These are phyloP conservation scores for Chaetomium sp. DNA, from an alignment of 2,329 filamentous ascomycete genomes.

Conservation along the genomic window DNA sequence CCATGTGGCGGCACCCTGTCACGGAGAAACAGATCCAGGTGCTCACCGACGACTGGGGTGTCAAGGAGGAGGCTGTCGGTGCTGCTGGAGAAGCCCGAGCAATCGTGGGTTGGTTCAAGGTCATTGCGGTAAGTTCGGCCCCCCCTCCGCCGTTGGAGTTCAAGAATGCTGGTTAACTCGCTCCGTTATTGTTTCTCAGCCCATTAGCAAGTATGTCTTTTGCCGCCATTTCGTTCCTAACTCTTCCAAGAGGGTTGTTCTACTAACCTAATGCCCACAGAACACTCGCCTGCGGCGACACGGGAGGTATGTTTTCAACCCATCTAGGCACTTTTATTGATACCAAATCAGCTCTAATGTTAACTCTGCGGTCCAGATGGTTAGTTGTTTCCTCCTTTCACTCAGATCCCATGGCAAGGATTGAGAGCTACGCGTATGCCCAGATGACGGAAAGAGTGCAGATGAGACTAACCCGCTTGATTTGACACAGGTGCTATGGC, in stretches of 20 bases:
- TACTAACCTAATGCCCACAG: conserved; percentile 38
- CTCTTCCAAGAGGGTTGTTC: neutral
- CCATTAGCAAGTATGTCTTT: conserved; percentile 20
- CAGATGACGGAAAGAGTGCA: neutral
- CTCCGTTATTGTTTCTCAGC: conserved; percentile 5
- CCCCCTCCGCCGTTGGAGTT: neutral
- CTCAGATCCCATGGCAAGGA: no score
- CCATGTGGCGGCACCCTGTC: conserved; percentile 84
- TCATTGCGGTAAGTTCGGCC: conserved; percentile 46
- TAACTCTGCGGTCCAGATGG: conserved; percentile 5
- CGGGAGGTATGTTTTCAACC: conserved; percentile 17
- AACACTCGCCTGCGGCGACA: conserved; percentile 73
- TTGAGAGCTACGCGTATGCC: no score
- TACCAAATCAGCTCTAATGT: no score
- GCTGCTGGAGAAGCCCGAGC: neutral
- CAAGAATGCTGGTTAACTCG: neutral
- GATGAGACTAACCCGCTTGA: conserved; percentile 3
- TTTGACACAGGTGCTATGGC: conserved; percentile 21
- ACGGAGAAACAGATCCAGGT: conserved; percentile 65
- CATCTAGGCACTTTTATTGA: neutral
- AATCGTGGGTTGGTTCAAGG: conserved; percentile 18
- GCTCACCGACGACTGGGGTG: conserved; percentile 69
- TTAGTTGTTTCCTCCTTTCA: conserved; percentile 2
- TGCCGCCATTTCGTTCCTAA: neutral
- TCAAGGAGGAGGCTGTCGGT: conserved; percentile 21